Base-by-base conservation (phyloP, 2,329 filamentous ascomycete species). In the Nemania diffusa region DNA sequence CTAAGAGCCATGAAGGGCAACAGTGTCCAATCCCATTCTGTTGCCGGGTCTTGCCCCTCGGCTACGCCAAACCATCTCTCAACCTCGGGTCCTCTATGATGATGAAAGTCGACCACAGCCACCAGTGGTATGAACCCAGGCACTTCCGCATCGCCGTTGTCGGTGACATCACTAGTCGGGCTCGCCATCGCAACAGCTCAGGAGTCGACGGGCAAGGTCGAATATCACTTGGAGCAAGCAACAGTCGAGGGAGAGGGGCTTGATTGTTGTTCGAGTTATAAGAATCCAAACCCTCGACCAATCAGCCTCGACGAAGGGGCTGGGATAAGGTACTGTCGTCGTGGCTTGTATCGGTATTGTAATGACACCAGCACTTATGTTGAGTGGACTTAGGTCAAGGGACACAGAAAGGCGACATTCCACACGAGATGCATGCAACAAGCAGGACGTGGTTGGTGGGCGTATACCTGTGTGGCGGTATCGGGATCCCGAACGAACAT, bases 1-100 rank as follows among this genome's bases (percentile, higher is more conserved):
- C 93, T 96, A 76, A 99, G 82, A 27, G 96, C 96, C 93, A 98
- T 97, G 80, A 99, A 99, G 0, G 96, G 94, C 69, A 99, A 84
- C 73, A 97, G 81, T 29, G 90, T 87, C 96, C 96, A 99, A 77
- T 96, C 93, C 81, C 97, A 95, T 66, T 94, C 91, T 52, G 81
- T 84, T 3, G 92, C 92, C 11, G 95, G 93, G 79, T 97, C 94
- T 65, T 83, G 84, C 61, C 90, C 92, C 73, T 94, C 90, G 22
- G 90, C 80, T 29, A 81, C 88, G 69, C 93, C 94, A 77, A 97
- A 93, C 92, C 95, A 98, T 75, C 86, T 88, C 83, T 98, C 94
- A 64, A 98, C 92, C 82, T 99, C 96, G 34, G 96, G 96, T 8
- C 96, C 96, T 78, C 88, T 85, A 62, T 92, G 91, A 84, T 95